Evolutionary conservation across 1,139 yeast genomes (phyloP).

Genomic region (Taphrina pruni): DNA sequence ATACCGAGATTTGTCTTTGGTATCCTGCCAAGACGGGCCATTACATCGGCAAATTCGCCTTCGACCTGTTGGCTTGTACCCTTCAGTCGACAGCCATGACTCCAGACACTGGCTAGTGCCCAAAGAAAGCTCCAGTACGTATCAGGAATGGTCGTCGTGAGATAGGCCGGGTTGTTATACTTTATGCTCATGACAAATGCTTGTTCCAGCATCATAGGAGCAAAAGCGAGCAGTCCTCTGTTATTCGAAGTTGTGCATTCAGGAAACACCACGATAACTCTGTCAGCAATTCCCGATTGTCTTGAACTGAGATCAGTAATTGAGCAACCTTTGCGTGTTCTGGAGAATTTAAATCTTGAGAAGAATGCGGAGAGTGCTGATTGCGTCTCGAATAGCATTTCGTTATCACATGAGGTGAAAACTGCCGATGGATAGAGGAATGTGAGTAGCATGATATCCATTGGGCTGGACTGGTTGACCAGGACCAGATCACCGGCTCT

Average conservation of each 20-base stretch:
- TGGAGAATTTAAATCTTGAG: background rate
- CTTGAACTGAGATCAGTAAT: slow-evolving; percentile 12
- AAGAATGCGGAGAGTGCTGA: slow-evolving; percentile 23
- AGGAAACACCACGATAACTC: slow-evolving; percentile 27
- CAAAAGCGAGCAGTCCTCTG: slow-evolving; percentile 37
- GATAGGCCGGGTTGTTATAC: slow-evolving; percentile 31
- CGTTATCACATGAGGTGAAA: slow-evolving; percentile 19
- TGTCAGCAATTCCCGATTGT: background rate
- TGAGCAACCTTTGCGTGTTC: slow-evolving; percentile 2
- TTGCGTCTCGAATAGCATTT: slow-evolving; percentile 35
- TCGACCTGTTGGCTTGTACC: slow-evolving; percentile 21
- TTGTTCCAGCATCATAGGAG: slow-evolving; percentile 31
- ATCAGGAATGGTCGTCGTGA: slow-evolving; percentile 37
- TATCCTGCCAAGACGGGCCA: slow-evolving; percentile 34
- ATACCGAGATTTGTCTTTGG: slow-evolving; percentile 34
- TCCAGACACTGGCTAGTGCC: slow-evolving; percentile 22
- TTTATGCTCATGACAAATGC: slow-evolving; percentile 32
- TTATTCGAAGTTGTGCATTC: slow-evolving; percentile 40
- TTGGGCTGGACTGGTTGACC: slow-evolving; percentile 30
- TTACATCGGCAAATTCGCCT: slow-evolving; percentile 26
- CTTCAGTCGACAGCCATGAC: slow-evolving; percentile 34
- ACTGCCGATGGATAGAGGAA: slow-evolving; percentile 25
- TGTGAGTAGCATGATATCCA: slow-evolving; percentile 27
- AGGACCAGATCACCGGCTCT: slow-evolving; percentile 23
- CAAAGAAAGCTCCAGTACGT: slow-evolving; percentile 36